Evolutionary conservation across 768 basidiomycete genomes (phyloP).

Genomic region (Podaxis sp.): DNA sequence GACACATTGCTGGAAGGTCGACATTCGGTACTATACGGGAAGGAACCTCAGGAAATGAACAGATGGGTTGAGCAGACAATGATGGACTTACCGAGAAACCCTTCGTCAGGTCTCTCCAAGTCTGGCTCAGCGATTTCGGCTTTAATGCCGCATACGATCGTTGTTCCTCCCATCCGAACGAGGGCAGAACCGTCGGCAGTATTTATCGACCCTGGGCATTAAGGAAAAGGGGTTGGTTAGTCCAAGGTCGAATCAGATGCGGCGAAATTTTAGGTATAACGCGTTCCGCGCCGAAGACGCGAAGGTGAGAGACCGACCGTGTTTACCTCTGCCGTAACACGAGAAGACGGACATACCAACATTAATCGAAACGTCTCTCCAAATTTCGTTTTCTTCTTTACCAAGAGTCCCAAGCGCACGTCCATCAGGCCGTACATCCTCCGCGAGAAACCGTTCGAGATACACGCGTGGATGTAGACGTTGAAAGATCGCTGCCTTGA

Average conservation of each 20-base stretch:
- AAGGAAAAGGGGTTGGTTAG: background rate
- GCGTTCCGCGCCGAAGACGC: background rate
- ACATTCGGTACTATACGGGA: slow-evolving; percentile 77
- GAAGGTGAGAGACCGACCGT: background rate
- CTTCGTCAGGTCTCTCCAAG: slow-evolving; percentile 64
- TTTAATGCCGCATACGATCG: slow-evolving; percentile 92
- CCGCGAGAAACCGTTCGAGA: slow-evolving; percentile 78
- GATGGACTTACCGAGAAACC: slow-evolving; percentile 71
- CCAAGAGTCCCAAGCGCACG: slow-evolving; percentile 37
- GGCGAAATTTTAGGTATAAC: background rate
- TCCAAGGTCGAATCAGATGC: background rate
- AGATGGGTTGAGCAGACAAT: background rate
- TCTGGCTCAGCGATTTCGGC: slow-evolving; percentile 93
- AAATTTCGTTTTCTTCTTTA: slow-evolving; percentile 30
- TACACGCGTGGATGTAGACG: slow-evolving; percentile 87
- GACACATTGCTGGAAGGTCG: slow-evolving; percentile 91
- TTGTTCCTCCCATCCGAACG: slow-evolving; percentile 89
- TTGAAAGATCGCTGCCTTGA: slow-evolving; percentile 66
- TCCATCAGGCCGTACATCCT: slow-evolving; percentile 81
- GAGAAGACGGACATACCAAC: background rate
- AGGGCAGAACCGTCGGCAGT: slow-evolving; percentile 93
- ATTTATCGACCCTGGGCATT: slow-evolving; percentile 74
- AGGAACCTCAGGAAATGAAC: background rate
- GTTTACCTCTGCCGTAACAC: too few relatives aligned
- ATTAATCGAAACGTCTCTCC: slow-evolving; percentile 57